Base-by-base conservation (phyloP, 2,329 filamentous ascomycete species). In the Incumbomyces delicatus region DNA sequence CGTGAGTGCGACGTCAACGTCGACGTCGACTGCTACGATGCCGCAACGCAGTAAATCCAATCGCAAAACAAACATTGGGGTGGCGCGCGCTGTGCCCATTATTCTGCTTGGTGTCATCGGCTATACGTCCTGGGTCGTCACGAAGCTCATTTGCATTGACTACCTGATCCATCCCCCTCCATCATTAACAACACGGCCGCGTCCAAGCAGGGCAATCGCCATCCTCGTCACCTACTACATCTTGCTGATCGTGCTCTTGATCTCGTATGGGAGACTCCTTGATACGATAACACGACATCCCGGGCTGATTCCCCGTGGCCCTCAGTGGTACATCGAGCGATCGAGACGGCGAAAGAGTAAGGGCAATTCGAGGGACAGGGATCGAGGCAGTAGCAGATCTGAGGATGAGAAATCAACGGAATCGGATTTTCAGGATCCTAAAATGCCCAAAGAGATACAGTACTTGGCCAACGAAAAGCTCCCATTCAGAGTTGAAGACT, bases 181-280 rank as follows among this genome's bases (percentile, higher is more conserved):
- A 44, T 58, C 64, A 49, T 62, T 63, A 56, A 27, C 34, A 27
- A 55, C 58, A 61, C 38, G 61, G 58, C 62, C 65, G 60, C 66
- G 75, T 68, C 60, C 68, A 49, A 74, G 76, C 45, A 67, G 80
- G 27, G 87, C 81, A 35, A 75, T 83, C 48, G 78, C 77, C 11
- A 76, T 95, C 47, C 70, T 94, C 37, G 75, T 80, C 22, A 65
- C 89, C 18, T 88, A 86, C 65, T 84, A 83, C 58, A 44, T 89
- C 44, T 71, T 94, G 45, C 70, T 95, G 37, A 55, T 85, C 13
- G 71, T 83, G 27, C 76, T 87, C 58, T 60, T 82, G 18, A 58
- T 71, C 29, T 74, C 81, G 16, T 95, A 94, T 64, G 60, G 84
- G 16, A 83, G 88, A 52, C 75, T 89, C 8, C 64, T 89, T 35